Evolutionary conservation across 176 grass and related monocot species (phyloP).

Genomic region (Oryza coarctata): DNA sequence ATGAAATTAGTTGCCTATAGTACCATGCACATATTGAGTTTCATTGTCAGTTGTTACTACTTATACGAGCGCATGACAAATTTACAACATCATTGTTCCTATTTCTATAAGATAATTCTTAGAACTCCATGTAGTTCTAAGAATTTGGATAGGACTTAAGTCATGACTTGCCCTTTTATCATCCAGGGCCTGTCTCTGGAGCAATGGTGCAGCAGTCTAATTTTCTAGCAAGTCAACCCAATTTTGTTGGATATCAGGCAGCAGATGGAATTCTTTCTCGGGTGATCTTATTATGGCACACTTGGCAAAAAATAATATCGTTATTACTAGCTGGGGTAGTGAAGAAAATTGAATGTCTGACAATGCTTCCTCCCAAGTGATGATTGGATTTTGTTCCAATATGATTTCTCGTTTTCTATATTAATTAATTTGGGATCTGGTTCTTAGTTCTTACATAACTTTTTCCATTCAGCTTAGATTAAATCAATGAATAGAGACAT

Average conservation of each 20-base stretch:
- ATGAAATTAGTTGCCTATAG: not conserved
- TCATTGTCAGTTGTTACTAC: not conserved
- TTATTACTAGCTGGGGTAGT: not conserved
- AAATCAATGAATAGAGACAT: not conserved
- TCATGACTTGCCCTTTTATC: not conserved
- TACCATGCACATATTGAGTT: not conserved
- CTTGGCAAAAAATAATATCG: not conserved
- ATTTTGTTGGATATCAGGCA: conserved; percentile 35
- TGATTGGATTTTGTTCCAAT: not conserved
- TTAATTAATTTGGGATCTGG: not conserved
- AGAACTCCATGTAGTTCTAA: not conserved
- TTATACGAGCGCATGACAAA: not conserved
- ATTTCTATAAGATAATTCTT: not conserved
- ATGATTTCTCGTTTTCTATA: not conserved
- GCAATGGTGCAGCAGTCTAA: conserved; percentile 37
- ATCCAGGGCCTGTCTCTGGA: conserved; percentile 32
- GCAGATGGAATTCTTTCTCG: conserved; percentile 38
- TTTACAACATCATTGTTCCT: not conserved
- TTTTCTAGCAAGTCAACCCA: conserved; percentile 38
- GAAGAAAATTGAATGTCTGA: not conserved
- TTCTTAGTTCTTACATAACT: not conserved
- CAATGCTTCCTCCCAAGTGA: not conserved
- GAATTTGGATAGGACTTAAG: not conserved
- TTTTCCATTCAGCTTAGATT: not conserved
- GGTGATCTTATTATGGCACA: conserved; percentile 40